phyloP scores from a whole-genome alignment of 2,329 filamentous ascomycete species.

The Pestalotiopsis fici region DNA sequence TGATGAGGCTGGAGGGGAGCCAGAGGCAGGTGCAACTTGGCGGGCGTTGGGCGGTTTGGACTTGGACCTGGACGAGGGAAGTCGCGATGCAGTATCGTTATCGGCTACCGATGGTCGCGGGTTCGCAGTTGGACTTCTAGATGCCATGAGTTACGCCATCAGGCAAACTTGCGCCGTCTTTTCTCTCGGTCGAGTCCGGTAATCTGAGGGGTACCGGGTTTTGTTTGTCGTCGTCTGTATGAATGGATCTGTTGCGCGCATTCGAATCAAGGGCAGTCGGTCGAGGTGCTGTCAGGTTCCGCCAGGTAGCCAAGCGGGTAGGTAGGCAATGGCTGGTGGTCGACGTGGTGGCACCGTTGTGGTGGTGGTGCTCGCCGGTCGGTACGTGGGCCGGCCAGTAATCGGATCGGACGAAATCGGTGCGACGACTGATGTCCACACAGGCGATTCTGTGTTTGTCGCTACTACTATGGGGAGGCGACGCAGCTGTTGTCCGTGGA shows the following conservation, averaged over 20 bases:
- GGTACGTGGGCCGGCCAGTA: background rate
- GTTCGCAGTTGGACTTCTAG: constrained; percentile 54
- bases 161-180: constrained; percentile 33
- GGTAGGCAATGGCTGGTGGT: background rate
- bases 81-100: constrained; percentile 53
- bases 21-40: constrained; percentile 24
- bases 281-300: background rate
- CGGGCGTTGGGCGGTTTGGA: constrained; percentile 15
- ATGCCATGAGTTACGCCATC: constrained; percentile 72
- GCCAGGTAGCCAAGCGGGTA: background rate
- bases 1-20: constrained; percentile 19
- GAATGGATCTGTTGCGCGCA: background rate
- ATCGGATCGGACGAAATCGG: background rate
- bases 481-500: background rate
- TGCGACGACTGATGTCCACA: background rate
- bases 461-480: background rate
- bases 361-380: background rate
- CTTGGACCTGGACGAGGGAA: constrained; percentile 34
- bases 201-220: background rate
- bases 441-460: background rate
- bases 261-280: background rate
- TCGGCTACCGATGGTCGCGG: constrained; percentile 54
- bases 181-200: background rate
- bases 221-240: background rate
- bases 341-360: background rate